Conservation (phyloP, 164 flowering plant species). For the Buxus sempervirens region DNA sequence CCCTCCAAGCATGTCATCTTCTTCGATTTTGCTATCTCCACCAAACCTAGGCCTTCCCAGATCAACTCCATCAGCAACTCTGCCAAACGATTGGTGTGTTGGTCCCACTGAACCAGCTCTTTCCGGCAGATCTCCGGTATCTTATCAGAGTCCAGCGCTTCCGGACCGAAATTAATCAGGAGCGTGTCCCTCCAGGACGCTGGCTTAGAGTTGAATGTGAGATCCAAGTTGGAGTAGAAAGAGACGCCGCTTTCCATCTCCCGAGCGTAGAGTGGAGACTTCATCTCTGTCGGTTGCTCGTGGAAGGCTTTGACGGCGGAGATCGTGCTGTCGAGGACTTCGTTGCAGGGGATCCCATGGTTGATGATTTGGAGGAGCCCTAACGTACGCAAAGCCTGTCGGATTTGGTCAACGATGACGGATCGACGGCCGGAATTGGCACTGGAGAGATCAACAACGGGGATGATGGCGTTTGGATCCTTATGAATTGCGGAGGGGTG, state of each 20-base stretch:
- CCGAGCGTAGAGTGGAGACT: neutral
- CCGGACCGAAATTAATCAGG: neutral
- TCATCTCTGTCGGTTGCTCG: neutral
- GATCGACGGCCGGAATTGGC: neutral
- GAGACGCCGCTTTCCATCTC: neutral
- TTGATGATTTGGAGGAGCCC: neutral
- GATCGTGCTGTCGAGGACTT: neutral
- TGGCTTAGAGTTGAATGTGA: slow-evolving; percentile 14
- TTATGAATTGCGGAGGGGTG: neutral
- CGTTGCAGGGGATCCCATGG: neutral
- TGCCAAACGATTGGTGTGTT: too few species aligned
- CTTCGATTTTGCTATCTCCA: too few species aligned
- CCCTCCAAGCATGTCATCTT: too few species aligned
- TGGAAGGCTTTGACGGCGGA: neutral
- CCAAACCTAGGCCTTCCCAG: too few species aligned
- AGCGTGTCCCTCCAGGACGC: slow-evolving; percentile 37
- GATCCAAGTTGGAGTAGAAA: slow-evolving; percentile 19
- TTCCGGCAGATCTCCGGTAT: neutral
- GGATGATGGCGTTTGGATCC: neutral
- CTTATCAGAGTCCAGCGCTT: neutral
- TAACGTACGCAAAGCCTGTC: neutral
- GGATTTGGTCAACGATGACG: neutral
- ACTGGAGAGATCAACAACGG: neutral
- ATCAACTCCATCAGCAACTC: too few species aligned
- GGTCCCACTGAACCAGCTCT: neutral